Evolutionary conservation across 2,329 filamentous ascomycete genomes (phyloP), one percentile per base, ranked within the genome.

Genomic region (Gaeumannomyces sp.): DNA sequence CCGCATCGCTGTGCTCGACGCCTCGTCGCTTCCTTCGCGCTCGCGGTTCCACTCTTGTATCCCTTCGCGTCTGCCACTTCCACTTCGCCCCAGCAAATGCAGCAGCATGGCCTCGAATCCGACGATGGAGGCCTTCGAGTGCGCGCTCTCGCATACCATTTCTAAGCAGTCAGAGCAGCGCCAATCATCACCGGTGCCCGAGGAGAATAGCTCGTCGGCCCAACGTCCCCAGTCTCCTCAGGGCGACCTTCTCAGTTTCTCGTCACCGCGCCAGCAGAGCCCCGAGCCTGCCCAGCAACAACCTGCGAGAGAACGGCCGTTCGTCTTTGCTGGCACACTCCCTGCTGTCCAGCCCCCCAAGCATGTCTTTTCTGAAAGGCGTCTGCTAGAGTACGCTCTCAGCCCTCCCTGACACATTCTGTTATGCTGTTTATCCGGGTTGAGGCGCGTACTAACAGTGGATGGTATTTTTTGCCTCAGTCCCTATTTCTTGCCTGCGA

Each of bases 81-180:
- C 8, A 22, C 27, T 33, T 31, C 61, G 61, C 61, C 14, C 57
- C 38, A n/a, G 27, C 28, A 62, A 25, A 62, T 62, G 61, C 61
- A 56, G 50, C 25, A 56, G 38, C 2, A 62, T 62, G 61, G 56
- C 61, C 10, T 62, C 45, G 28, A 62, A 62, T 62, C 61, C 61
- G 45, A 62, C 33, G 10, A 53, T 62, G 38, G 61, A 62, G 45
- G 61, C 61, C 61, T 62, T 56, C 56, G 61, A 53, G 27, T 45
- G 45, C 28, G 28, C 56, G 38, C 56, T 45, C 38, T 28, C 61
- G 28, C 19, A 62, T 2, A 45, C 50, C 27, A 8, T 50, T 19
- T 62, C 45, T 3, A 56, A 53, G 31, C 7, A 28, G 19, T 11
- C 33, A 35, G 28, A 45, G 14, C n/a, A 25, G n/a, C 60, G 13